Percentiles rank a stretch among this genome's conserved stretches.
Evolutionary conservation across 495 filamentous ascomycete genomes (phyloP).

Genomic region (Aspergillus indologenus): DNA sequence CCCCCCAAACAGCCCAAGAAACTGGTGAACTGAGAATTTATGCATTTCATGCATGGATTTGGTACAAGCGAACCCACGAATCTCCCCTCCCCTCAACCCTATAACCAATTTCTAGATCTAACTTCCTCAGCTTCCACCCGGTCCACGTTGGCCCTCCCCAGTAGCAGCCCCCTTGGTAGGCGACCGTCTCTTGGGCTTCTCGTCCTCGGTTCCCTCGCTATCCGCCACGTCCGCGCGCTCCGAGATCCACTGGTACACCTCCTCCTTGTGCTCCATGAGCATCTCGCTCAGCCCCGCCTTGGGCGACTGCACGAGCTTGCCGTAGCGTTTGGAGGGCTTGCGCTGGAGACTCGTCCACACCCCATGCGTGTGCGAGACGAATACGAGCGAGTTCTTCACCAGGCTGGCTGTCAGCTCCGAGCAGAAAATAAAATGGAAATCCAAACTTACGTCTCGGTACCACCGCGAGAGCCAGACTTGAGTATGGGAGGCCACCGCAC

Average conservation of each 20-base stretch:
- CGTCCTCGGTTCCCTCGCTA: conserved; percentile 32
- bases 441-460: conserved; percentile 57
- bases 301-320: conserved; percentile 54
- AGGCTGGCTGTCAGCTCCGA: not conserved
- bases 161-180: conserved; percentile 15
- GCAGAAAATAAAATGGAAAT: not conserved
- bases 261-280: conserved; percentile 56
- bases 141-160: not conserved
- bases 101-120: not conserved
- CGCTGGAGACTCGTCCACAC: conserved; percentile 62
- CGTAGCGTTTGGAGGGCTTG: conserved; percentile 68
- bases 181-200: conserved; percentile 20
- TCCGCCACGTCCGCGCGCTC: conserved; percentile 36
- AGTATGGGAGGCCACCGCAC: conserved; percentile 62
- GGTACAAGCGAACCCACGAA: conserved; percentile 2
- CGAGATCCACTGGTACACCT: conserved; percentile 55
- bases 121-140: conserved; percentile 4
- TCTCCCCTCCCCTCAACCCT: not conserved
- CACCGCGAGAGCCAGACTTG: conserved; percentile 63
- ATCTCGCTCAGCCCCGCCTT: conserved; percentile 58
- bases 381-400: conserved; percentile 62
- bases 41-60: not conserved
- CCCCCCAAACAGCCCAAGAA: too few relatives aligned
- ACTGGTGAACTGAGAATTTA: too few relatives aligned
- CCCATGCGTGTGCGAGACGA: conserved; percentile 65